Evolutionary conservation across 2,329 filamentous ascomycete species (phyloP), one percentile per base, ranked within the genome.

Genomic region (Trichoderma breve): DNA sequence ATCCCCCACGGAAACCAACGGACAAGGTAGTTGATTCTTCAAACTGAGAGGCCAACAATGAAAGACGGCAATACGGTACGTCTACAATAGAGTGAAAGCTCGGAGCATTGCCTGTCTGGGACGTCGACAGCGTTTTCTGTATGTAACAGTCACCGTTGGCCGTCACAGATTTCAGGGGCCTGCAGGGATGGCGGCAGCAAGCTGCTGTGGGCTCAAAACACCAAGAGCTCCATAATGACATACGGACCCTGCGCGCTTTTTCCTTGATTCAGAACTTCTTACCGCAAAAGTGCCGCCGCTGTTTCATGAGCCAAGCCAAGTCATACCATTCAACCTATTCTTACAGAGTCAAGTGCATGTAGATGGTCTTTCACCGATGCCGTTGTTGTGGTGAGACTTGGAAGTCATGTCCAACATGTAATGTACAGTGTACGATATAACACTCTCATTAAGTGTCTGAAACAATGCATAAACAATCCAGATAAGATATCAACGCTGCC

Each of bases 201-300:
- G n/a, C 39, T 21, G 28, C 12, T 60, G 26, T 43, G 34, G 28
- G n/a, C 51, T 39, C 53, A 21, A 34, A 70, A 36, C 58, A 70
- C 61, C 43, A 32, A n/a, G 30, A 60, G 34, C 65, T 69, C 65
- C 65, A 69, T 61, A 60, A 51, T 69, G 65, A 69, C 65, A 69
- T 69, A 60, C 26, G 36, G 15, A 18, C 39, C 15, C 55, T 43
- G 43, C 53, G 39, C 53, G 26, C 30, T 34, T 43, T 70, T 57
- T 39, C 68, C 58, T 26, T 70, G 43, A 30, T n/a, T 21, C 14
- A 36, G 39, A 8, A 24, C 11, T 24, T 32, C 14, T 60, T 60
- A 30, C 12, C 21, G 30, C 57, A 60, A 24, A 57, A 60, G 15
- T 12, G 30, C 57, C 30, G 57, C 57, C 36, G 30, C 58, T 28